These are phyloP conservation scores for Aspergillus alliaceus DNA, from an alignment of 2,329 filamentous ascomycete genomes.

Conservation along the genomic window DNA sequence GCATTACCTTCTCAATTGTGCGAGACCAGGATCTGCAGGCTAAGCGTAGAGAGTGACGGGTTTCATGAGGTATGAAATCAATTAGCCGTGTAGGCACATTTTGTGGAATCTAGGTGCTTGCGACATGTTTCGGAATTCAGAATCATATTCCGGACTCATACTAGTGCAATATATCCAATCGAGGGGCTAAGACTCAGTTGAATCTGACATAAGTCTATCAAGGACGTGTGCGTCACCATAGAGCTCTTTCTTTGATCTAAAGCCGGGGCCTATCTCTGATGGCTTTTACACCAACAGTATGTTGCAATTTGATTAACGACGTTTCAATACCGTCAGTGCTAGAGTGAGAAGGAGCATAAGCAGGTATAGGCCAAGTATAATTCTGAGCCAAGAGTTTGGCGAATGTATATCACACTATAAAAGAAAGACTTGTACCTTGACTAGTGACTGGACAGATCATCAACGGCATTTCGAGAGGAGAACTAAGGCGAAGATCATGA, in stretches of 20 bases:
- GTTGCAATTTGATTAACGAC: not conserved
- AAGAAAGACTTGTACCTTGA: not conserved
- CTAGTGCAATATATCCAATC: not conserved
- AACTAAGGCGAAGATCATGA: not conserved
- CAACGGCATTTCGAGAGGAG: not conserved
- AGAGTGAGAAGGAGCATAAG: too few species aligned
- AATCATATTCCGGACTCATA: not conserved
- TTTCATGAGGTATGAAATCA: conserved; percentile 6
- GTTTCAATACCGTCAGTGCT: not conserved
- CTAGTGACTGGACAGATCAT: not conserved
- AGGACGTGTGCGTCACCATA: not conserved
- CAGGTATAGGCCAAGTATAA: not conserved
- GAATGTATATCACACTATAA: not conserved
- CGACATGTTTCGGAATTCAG: not conserved
- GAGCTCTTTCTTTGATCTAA: not conserved
- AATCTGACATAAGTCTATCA: not conserved
- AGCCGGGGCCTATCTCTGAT: not conserved
- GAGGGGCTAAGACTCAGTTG: not conserved
- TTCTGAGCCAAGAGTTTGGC: not conserved
- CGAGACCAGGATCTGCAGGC: conserved; percentile 37
- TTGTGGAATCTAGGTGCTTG: not conserved
- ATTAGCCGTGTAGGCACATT: conserved; percentile 10
- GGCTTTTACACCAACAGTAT: not conserved
- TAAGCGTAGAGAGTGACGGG: conserved; percentile 26
- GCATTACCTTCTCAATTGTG: conserved; percentile 22